A percentile compares a stretch with the other conserved stretches of the same genome.
Evolutionary conservation across 768 basidiomycete species (phyloP).

Genomic region (Tephrocybe sp.): DNA sequence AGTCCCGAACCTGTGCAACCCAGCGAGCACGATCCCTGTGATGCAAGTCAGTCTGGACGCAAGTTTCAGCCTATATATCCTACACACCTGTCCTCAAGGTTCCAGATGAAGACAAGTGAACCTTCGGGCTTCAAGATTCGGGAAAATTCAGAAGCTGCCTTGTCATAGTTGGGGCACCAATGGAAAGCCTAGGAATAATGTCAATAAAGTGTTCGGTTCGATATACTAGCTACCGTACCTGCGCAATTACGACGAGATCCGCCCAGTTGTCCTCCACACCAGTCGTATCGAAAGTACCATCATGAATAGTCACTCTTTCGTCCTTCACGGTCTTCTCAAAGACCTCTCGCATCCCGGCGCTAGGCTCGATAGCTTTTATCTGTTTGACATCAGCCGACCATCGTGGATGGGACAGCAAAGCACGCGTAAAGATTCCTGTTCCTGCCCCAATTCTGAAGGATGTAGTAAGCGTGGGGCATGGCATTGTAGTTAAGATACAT

Average conservation of each 20-base stretch:
- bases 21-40: constrained; percentile 59
- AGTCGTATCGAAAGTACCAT: constrained; percentile 72
- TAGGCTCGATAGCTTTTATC: constrained; percentile 79
- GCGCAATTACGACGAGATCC: constrained; percentile 75
- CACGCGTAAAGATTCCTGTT: constrained; percentile 87
- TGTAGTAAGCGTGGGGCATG: not conserved
- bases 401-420: constrained; percentile 62
- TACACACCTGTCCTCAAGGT: constrained; percentile 76
- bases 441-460: constrained; percentile 70
- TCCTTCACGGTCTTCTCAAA: constrained; percentile 60
- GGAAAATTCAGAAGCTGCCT: constrained; percentile 72
- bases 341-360: constrained; percentile 76
- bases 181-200: constrained; percentile 69
- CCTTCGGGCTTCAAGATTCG: constrained; percentile 80
- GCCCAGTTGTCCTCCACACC: constrained; percentile 66
- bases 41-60: not conserved
- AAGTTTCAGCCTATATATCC: not conserved
- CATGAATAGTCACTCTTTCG: constrained; percentile 45
- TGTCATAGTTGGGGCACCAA: constrained; percentile 83
- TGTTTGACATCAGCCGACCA: constrained; percentile 48
- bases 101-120: constrained; percentile 79
- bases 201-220: not conserved
- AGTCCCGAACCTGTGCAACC: constrained; percentile 70
- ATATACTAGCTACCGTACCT: constrained; percentile 36
- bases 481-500: constrained; percentile 18